Percentiles rank a stretch among this genome's conserved stretches.
Evolutionary conservation across 352 stramenopile genomes (phyloP).

Genomic region (Globisporangium polare): DNA sequence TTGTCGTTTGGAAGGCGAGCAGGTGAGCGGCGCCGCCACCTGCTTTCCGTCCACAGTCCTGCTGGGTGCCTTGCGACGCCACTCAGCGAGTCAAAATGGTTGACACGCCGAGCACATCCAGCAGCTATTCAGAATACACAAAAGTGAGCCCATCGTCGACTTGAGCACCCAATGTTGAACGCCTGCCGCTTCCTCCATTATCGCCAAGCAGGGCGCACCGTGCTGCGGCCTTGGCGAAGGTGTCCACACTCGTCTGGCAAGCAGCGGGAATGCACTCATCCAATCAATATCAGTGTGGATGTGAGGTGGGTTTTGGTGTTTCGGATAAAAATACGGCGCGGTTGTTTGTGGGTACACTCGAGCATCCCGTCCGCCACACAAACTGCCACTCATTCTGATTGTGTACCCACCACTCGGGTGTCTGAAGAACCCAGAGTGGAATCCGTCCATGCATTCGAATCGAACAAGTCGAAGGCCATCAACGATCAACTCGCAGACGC

Average conservation of each 20-base stretch:
- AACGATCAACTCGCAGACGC: too few species aligned
- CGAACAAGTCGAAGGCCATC: not conserved
- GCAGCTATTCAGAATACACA: not conserved
- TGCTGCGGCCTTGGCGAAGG: not conserved
- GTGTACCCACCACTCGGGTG: not conserved
- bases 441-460: not conserved
- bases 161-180: not conserved
- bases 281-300: too few species aligned
- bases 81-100: not conserved
- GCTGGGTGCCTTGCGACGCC: not conserved
- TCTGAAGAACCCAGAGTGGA: not conserved
- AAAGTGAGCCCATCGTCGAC: not conserved
- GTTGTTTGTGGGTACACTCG: constrained; percentile 3
- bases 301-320: too few species aligned
- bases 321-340: not conserved
- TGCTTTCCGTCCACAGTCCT: too few species aligned
- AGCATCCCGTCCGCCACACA: not conserved
- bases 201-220: not conserved
- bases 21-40: too few species aligned
- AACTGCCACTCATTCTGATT: not conserved
- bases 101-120: not conserved
- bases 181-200: not conserved
- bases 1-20: too few species aligned
- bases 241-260: not conserved
- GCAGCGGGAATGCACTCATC: too few species aligned